Percentiles rank a stretch among this genome's conserved stretches.
Conservation (phyloP, 768 basidiomycete species). For the Trametes villosa region DNA sequence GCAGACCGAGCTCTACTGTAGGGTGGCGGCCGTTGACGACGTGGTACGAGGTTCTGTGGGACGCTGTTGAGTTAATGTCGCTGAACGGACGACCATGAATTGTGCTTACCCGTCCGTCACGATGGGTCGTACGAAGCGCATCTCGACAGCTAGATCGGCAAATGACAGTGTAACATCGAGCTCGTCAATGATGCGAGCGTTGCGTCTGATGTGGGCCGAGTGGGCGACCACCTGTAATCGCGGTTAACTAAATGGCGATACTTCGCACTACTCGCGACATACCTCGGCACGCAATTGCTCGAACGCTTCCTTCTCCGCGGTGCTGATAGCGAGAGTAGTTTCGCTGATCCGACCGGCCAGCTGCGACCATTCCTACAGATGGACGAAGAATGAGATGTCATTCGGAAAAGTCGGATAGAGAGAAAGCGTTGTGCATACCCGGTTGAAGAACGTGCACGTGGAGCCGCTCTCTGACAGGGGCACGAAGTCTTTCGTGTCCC, state of each 20-base stretch:
- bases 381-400: background rate
- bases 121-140: constrained; percentile 73
- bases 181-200: constrained; percentile 83
- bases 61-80: background rate
- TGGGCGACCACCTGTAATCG: constrained; percentile 61
- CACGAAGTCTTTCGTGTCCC: constrained; percentile 54
- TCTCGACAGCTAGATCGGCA: constrained; percentile 76
- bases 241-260: background rate
- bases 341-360: constrained; percentile 73
- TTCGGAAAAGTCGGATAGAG: background rate
- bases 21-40: constrained; percentile 89
- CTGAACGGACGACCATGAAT: background rate
- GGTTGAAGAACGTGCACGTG: constrained; percentile 71
- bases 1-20: constrained; percentile 86
- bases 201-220: constrained; percentile 62
- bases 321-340: constrained; percentile 52
- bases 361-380: constrained; percentile 67
- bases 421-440: constrained; percentile 5
- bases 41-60: constrained; percentile 57
- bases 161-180: constrained; percentile 85
- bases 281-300: constrained; percentile 71
- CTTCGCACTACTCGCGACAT: constrained; percentile 16
- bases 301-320: constrained; percentile 76
- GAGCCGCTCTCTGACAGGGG: constrained; percentile 63
- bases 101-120: constrained; percentile 68